Evolutionary conservation across 1,284 basidiomycete genomes (phyloP).

Genomic region (Rhizoctonia solani): DNA sequence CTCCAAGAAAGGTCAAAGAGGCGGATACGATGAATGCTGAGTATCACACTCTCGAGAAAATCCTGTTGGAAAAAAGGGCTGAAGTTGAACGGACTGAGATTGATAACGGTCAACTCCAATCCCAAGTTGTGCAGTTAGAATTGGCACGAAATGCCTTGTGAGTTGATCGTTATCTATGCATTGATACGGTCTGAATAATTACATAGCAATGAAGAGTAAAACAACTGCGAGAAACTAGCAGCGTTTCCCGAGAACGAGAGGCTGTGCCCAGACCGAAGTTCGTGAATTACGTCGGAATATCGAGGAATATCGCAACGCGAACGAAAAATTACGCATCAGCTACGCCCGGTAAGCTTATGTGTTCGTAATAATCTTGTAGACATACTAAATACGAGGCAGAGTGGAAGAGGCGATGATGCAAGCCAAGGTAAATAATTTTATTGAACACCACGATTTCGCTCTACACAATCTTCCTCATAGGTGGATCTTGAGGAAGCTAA

Average conservation of each 20-base stretch:
- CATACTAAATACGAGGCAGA: not conserved
- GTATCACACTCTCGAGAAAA: not conserved
- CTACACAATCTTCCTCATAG: not conserved
- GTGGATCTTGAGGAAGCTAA: not conserved
- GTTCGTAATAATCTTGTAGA: not conserved
- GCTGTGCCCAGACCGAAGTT: not conserved
- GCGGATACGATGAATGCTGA: not conserved
- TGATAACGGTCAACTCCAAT: not conserved
- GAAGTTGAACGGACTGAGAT: not conserved
- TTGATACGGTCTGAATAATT: not conserved
- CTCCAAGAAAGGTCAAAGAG: not conserved
- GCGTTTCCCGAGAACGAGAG: constrained; percentile 5
- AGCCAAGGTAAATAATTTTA: not conserved
- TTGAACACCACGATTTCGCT: too few species aligned
- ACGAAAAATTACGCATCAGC: not conserved
- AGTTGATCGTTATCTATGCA: not conserved
- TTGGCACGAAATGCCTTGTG: not conserved
- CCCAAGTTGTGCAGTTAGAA: not conserved
- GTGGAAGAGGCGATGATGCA: not conserved
- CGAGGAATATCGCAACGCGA: not conserved
- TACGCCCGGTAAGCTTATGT: not conserved
- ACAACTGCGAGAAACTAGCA: not conserved
- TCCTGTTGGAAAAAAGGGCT: not conserved
- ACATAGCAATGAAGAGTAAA: not conserved
- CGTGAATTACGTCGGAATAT: not conserved